Conservation (phyloP, 2,329 filamentous ascomycete genomes). For the Aquanectria penicillioides region DNA sequence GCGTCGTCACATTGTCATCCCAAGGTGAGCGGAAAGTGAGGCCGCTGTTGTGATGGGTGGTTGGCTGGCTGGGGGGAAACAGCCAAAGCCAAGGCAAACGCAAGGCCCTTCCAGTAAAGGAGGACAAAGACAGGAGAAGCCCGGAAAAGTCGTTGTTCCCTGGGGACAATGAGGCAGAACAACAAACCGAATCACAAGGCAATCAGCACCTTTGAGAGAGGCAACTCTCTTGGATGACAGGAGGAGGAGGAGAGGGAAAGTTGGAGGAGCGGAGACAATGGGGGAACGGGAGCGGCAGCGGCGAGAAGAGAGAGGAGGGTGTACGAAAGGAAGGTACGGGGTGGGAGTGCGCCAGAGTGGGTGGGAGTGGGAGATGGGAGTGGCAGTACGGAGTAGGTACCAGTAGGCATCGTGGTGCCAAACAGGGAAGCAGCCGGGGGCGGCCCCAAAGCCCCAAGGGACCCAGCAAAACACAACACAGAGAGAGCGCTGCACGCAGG, state of each 20-base stretch:
- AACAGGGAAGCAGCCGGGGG: slow-evolving; percentile 40
- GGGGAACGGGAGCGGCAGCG: slow-evolving; percentile 43
- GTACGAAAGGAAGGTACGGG: slow-evolving; percentile 37
- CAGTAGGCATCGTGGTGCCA: slow-evolving; percentile 31
- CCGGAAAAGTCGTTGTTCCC: slow-evolving; percentile 28
- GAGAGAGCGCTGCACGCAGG: not conserved
- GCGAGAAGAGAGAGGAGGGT: slow-evolving; percentile 42
- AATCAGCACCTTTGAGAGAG: slow-evolving; percentile 37
- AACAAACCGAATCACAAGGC: slow-evolving; percentile 30
- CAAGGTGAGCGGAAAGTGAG: slow-evolving; percentile 40
- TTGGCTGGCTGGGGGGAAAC: slow-evolving; percentile 22
- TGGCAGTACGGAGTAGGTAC: too few species aligned
- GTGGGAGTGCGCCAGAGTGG: slow-evolving; percentile 18
- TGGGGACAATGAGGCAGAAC: slow-evolving; percentile 33
- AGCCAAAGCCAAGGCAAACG: slow-evolving; percentile 27
- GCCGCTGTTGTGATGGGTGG: slow-evolving; percentile 38
- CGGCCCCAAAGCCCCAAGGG: slow-evolving; percentile 27
- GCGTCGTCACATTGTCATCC: slow-evolving; percentile 42
- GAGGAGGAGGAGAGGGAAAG: slow-evolving; percentile 43
- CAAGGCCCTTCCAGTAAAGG: slow-evolving; percentile 30
- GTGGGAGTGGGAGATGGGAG: slow-evolving; percentile 34
- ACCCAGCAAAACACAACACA: slow-evolving; percentile 21
- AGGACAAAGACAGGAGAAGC: slow-evolving; percentile 30
- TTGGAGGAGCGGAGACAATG: slow-evolving; percentile 46
- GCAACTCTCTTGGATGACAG: slow-evolving; percentile 42